Evolutionary conservation across 345 rosid genomes (phyloP).

Genomic region (Pistacia integerrima): DNA sequence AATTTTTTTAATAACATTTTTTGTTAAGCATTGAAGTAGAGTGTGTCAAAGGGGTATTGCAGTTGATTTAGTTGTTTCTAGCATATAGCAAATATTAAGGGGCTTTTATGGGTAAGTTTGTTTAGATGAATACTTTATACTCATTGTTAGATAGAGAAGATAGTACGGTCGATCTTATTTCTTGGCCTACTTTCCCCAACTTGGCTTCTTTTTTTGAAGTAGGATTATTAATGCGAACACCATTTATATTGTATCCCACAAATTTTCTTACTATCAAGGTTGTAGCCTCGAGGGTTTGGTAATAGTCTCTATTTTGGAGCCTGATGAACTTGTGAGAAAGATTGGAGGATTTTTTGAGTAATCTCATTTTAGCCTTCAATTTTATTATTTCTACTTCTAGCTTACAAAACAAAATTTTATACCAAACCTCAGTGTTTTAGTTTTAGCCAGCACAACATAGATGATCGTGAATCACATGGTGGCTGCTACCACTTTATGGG

Average conservation of each 20-base stretch:
- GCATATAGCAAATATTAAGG: not conserved
- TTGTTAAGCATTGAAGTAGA: not conserved
- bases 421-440: too few relatives aligned
- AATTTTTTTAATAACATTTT: not conserved
- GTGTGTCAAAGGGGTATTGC: not conserved
- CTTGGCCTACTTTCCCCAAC: not conserved
- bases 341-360: not conserved
- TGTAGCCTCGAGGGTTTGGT: not conserved
- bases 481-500: too few relatives aligned
- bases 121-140: not conserved
- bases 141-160: not conserved
- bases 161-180: not conserved
- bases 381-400: too few relatives aligned
- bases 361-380: too few relatives aligned
- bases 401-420: too few relatives aligned
- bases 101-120: not conserved
- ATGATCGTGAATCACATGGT: too few relatives aligned
- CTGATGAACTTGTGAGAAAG: not conserved
- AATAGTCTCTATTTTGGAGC: not conserved
- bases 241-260: not conserved
- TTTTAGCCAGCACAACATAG: too few relatives aligned
- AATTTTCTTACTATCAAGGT: not conserved
- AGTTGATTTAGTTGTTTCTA: not conserved
- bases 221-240: not conserved
- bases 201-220: not conserved